A percentile compares a stretch with the other conserved stretches of the same genome.
Evolutionary conservation across 768 basidiomycete species (phyloP).

Genomic region (Tylopilus rubrobrunneus): DNA sequence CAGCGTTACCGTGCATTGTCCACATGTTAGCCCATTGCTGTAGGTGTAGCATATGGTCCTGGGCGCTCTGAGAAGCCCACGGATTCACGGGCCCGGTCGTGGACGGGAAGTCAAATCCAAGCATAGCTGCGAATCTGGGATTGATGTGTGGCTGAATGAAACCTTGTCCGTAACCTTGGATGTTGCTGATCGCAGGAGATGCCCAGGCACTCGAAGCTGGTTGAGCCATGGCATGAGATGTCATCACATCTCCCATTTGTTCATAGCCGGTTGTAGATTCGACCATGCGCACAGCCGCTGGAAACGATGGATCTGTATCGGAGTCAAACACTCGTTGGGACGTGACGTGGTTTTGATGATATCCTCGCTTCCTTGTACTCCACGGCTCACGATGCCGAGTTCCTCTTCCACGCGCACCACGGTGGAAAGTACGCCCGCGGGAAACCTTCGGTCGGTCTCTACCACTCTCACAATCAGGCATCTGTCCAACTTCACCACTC

Average conservation of each 20-base stretch:
- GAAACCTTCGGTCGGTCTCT: not conserved
- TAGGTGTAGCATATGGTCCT: slow-evolving; percentile 9
- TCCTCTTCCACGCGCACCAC: slow-evolving; percentile 25
- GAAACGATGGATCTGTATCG: slow-evolving; percentile 29
- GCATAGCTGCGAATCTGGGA: slow-evolving; percentile 68
- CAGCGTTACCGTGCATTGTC: slow-evolving; percentile 30
- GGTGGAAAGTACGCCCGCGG: slow-evolving; percentile 24
- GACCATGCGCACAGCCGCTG: slow-evolving; percentile 45
- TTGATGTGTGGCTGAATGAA: slow-evolving; percentile 82
- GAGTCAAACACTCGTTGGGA: slow-evolving; percentile 31
- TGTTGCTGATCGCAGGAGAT: slow-evolving; percentile 7
- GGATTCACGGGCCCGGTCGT: slow-evolving; percentile 21
- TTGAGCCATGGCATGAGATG: slow-evolving; percentile 13
- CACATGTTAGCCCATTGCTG: slow-evolving; percentile 39
- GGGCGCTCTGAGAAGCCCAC: slow-evolving; percentile 15
- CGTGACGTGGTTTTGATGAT: slow-evolving; percentile 9
- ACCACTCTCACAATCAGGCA: slow-evolving; percentile 24
- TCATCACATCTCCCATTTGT: slow-evolving; percentile 30
- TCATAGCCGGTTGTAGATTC: slow-evolving; percentile 42
- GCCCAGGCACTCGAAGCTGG: slow-evolving; percentile 17
- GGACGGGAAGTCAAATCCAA: slow-evolving; percentile 46
- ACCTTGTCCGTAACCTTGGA: slow-evolving; percentile 19
- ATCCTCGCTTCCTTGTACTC: slow-evolving; percentile 20
- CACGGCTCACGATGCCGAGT: slow-evolving; percentile 13
- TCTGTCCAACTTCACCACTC: slow-evolving; percentile 10